A percentile compares a stretch with the other conserved stretches of the same genome.
Conservation (phyloP, 2,329 filamentous ascomycete species). For the Macrophomina tecta region DNA sequence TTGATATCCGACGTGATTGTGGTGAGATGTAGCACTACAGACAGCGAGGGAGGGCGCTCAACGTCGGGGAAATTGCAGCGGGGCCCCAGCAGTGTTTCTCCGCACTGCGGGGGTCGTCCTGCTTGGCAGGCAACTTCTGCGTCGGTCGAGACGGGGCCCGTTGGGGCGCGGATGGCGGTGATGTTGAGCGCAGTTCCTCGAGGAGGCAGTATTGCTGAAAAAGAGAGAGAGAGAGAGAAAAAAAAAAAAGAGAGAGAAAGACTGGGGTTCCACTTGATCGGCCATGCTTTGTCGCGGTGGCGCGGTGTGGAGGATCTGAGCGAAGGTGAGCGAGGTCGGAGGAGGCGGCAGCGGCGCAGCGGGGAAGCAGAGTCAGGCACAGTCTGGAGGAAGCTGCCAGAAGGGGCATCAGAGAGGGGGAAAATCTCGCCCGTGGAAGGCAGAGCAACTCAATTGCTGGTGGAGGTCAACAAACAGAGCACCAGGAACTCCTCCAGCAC, state of each 20-base stretch:
- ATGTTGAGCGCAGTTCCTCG: background rate
- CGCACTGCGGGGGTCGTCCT: background rate
- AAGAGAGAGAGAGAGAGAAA: no score
- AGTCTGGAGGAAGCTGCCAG: background rate
- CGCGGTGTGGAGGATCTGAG: background rate
- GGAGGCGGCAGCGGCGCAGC: background rate
- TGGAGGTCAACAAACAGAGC: no score
- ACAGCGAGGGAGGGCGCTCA: background rate
- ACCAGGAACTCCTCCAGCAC: no score
- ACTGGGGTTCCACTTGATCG: no score
- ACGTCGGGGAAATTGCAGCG: slow-evolving; percentile 7
- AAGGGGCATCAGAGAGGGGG: background rate
- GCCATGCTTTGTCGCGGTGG: no score
- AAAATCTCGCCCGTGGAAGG: no score
- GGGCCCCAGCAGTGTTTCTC: background rate
- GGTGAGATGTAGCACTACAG: slow-evolving; percentile 7
- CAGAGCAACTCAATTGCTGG: no score
- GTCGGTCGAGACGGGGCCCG: background rate
- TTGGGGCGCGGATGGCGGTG: background rate
- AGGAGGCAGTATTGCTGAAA: no score
- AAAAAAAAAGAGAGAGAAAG: no score
- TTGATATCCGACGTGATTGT: background rate
- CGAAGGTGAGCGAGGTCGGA: background rate
- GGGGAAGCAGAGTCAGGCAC: background rate
- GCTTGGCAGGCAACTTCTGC: background rate